phyloP scores from a whole-genome alignment of 2,329 filamentous ascomycete species.

The Rachicladosporium sp. region DNA sequence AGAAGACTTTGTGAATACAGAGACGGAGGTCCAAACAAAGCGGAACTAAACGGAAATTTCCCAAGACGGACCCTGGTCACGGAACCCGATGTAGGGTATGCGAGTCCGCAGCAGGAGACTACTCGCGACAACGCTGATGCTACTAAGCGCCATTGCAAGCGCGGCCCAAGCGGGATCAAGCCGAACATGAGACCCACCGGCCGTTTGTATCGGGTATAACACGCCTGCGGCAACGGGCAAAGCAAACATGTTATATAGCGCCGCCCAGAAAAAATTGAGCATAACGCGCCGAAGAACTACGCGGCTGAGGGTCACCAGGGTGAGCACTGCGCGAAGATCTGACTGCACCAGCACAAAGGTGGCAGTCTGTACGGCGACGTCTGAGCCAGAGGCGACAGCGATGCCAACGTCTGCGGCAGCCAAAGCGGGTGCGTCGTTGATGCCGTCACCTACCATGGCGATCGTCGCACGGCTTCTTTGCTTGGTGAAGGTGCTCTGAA shows the following conservation, averaged over 20 bases:
- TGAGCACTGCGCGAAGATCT: conserved; percentile 56
- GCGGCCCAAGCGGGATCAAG: conserved; percentile 77
- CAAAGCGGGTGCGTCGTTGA: conserved; percentile 75
- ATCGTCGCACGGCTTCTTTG: conserved; percentile 41
- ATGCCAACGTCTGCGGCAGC: conserved; percentile 73
- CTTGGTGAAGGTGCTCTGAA: conserved; percentile 6
- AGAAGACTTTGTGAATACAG: no score
- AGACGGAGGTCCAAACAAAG: no score
- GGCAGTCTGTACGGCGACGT: conserved; percentile 70
- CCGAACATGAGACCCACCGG: conserved; percentile 41
- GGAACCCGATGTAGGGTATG: conserved; percentile 33
- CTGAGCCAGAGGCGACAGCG: conserved; percentile 66
- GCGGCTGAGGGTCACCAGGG: conserved; percentile 58
- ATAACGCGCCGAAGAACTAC: conserved; percentile 66
- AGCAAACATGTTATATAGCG: conserved; percentile 67
- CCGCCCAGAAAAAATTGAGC: conserved; percentile 77
- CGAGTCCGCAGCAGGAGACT: conserved; percentile 56
- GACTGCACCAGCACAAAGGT: conserved; percentile 64
- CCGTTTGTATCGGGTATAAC: conserved; percentile 48
- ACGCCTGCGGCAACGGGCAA: conserved; percentile 73
- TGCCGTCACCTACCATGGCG: conserved; percentile 77
- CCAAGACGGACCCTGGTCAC: background rate
- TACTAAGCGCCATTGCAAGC: conserved; percentile 85
- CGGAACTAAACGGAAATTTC: no score
- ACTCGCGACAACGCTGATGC: conserved; percentile 76